Conservation (phyloP, 2,329 filamentous ascomycete species). For the Pochonia chlamydosporia region DNA sequence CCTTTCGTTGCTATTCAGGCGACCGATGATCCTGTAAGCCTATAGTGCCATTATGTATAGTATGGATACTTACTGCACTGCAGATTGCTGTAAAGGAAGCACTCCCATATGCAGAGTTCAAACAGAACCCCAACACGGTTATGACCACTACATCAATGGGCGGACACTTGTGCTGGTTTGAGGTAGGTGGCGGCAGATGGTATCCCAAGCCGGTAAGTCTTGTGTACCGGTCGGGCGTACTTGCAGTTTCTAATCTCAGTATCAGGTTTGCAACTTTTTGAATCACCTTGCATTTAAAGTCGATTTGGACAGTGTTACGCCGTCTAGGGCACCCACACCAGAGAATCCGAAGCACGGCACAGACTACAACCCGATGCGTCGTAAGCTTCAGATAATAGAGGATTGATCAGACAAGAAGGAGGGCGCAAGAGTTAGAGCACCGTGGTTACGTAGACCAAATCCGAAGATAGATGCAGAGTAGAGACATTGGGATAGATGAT, state of each 20-base stretch:
- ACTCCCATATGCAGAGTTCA: constrained; percentile 77
- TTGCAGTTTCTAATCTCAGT: constrained; percentile 8
- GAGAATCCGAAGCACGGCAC: constrained; percentile 34
- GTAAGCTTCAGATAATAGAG: constrained; percentile 40
- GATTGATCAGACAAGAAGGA: too few species aligned
- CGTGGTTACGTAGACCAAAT: too few species aligned
- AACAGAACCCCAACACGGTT: constrained; percentile 77
- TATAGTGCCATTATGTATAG: too few species aligned
- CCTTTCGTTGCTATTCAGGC: constrained; percentile 83
- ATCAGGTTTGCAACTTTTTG: constrained; percentile 46
- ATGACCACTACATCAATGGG: constrained; percentile 82
- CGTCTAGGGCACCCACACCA: constrained; percentile 26
- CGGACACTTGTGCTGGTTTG: constrained; percentile 91
- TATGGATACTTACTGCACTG: too few species aligned
- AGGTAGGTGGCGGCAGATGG: constrained; percentile 78
- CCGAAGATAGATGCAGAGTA: too few species aligned
- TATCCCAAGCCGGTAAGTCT: constrained; percentile 69
- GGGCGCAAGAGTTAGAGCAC: too few species aligned
- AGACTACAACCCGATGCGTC: constrained; percentile 61
- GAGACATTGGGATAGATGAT: too few species aligned
- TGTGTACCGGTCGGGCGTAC: background rate
- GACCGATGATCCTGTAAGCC: constrained; percentile 79
- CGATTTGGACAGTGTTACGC: constrained; percentile 51
- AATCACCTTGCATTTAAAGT: constrained; percentile 53
- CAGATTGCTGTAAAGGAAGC: constrained; percentile 73